Evolutionary conservation across 2,329 filamentous ascomycete species (phyloP).

Genomic region (Byssothecium circinans): DNA sequence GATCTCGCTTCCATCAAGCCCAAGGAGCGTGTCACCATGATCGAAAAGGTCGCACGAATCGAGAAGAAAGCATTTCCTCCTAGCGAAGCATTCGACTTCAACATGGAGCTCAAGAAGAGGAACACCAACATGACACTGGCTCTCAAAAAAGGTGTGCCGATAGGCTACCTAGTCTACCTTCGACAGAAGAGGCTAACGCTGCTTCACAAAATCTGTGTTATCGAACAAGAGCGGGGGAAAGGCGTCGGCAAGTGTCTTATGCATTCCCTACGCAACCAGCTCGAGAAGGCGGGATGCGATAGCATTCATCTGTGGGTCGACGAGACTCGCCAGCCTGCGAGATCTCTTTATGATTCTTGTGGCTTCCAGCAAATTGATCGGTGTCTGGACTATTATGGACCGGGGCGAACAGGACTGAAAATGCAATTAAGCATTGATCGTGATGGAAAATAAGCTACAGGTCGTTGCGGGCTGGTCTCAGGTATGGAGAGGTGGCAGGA

Average conservation of each 20-base stretch:
- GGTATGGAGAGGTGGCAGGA: slow-evolving; percentile 24
- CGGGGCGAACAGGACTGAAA: slow-evolving; percentile 49
- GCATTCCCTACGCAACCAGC: slow-evolving; percentile 45
- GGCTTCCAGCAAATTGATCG: slow-evolving; percentile 52
- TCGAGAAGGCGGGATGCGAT: slow-evolving; percentile 52
- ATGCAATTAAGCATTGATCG: slow-evolving; percentile 26
- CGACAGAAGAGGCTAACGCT: slow-evolving; percentile 49
- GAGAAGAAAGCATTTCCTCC: slow-evolving; percentile 56
- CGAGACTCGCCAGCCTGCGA: slow-evolving; percentile 49
- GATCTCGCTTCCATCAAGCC: slow-evolving; percentile 19
- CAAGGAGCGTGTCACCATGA: slow-evolving; percentile 22
- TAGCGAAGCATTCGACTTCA: slow-evolving; percentile 55
- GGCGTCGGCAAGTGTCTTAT: slow-evolving; percentile 53
- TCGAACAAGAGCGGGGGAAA: slow-evolving; percentile 48
- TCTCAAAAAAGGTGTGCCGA: slow-evolving; percentile 15
- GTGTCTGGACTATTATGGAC: slow-evolving; percentile 54
- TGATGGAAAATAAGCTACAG: slow-evolving; percentile 3
- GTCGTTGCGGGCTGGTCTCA: slow-evolving; percentile 10
- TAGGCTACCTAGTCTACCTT: slow-evolving; percentile 53
- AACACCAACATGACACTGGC: slow-evolving; percentile 49
- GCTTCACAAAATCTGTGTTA: slow-evolving; percentile 57
- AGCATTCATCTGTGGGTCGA: slow-evolving; percentile 57
- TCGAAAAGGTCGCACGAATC: slow-evolving; percentile 33
- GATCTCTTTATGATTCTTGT: slow-evolving; percentile 48
- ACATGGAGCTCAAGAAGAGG: slow-evolving; percentile 52